These are phyloP conservation scores for Bruguiera gymnorhiza DNA, from an alignment of 345 rosid genomes.

Conservation along the genomic window DNA sequence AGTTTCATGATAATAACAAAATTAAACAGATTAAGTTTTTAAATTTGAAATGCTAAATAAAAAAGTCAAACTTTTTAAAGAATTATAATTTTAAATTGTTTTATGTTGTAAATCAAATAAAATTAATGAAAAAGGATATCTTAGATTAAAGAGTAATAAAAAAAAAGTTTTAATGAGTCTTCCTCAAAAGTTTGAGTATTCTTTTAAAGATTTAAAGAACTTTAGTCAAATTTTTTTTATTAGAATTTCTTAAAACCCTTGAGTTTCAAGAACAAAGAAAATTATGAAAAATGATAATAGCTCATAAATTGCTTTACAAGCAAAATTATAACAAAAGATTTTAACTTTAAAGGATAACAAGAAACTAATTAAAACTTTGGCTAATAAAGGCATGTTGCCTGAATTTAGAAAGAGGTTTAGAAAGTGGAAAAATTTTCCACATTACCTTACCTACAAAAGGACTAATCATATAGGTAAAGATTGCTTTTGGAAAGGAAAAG, in stretches of 20 bases:
- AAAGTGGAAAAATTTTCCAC: background rate
- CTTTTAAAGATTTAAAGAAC: background rate
- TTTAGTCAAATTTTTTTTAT: background rate
- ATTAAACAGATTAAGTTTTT: too few relatives aligned
- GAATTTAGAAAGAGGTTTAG: background rate
- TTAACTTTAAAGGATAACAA: background rate
- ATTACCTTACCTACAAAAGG: background rate
- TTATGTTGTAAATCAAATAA: too few relatives aligned
- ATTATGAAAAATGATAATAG: background rate
- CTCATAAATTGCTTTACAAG: rapidly evolving
- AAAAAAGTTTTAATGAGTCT: too few relatives aligned
- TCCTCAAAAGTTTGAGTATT: background rate
- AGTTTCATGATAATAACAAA: too few relatives aligned
- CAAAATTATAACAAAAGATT: background rate
- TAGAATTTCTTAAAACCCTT: background rate
- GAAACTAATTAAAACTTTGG: background rate
- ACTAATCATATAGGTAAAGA: background rate
- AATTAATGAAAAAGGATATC: too few relatives aligned
- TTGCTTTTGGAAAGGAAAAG: background rate
- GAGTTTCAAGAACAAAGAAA: background rate
- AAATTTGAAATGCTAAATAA: too few relatives aligned
- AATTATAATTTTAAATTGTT: too few relatives aligned
- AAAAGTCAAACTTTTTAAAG: too few relatives aligned
- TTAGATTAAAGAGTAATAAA: too few relatives aligned
- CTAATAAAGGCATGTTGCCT: background rate